Conservation (phyloP, 495 filamentous ascomycete genomes). For the Hypoxylon intermedium region DNA sequence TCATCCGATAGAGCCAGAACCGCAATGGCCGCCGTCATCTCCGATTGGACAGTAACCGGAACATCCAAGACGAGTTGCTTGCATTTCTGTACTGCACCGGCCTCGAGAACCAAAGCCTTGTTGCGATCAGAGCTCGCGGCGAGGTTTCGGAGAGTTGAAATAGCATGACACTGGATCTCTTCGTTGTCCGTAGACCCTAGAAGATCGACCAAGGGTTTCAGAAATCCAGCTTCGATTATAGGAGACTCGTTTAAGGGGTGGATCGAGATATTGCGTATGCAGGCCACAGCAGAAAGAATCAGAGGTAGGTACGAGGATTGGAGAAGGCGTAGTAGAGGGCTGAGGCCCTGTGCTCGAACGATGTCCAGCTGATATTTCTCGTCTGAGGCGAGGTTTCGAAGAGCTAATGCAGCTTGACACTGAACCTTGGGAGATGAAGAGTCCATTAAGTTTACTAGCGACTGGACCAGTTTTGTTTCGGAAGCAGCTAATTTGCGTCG, state of each 20-base stretch:
- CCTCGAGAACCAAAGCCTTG: slow-evolving; percentile 94
- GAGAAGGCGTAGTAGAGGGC: slow-evolving; percentile 83
- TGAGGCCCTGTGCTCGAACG: slow-evolving; percentile 83
- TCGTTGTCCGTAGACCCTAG: slow-evolving; percentile 96
- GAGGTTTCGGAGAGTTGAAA: slow-evolving; percentile 93
- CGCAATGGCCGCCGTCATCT: slow-evolving; percentile 98
- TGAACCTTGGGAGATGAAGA: slow-evolving; percentile 97
- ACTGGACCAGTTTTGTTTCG: slow-evolving; percentile 88
- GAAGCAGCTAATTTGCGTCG: slow-evolving; percentile 87
- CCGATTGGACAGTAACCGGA: slow-evolving; percentile 91
- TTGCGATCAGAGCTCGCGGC: slow-evolving; percentile 96
- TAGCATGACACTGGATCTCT: slow-evolving; percentile 98
- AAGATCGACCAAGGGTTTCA: slow-evolving; percentile 91
- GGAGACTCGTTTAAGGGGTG: slow-evolving; percentile 99
- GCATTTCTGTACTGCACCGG: slow-evolving; percentile 97
- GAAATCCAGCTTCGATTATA: slow-evolving; percentile 96
- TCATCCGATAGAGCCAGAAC: slow-evolving; percentile 97
- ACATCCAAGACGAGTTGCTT: slow-evolving; percentile 95
- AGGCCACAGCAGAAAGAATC: slow-evolving; percentile 95
- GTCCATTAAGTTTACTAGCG: slow-evolving; percentile 94
- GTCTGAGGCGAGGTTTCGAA: slow-evolving; percentile 94
- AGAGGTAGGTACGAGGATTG: slow-evolving; percentile 95
- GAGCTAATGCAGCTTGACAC: slow-evolving; percentile 92
- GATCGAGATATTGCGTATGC: slow-evolving; percentile 98
- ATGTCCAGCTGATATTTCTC: slow-evolving; percentile 99